Conservation (phyloP, 352 stramenopile species). For the Pythium plurisporium region DNA sequence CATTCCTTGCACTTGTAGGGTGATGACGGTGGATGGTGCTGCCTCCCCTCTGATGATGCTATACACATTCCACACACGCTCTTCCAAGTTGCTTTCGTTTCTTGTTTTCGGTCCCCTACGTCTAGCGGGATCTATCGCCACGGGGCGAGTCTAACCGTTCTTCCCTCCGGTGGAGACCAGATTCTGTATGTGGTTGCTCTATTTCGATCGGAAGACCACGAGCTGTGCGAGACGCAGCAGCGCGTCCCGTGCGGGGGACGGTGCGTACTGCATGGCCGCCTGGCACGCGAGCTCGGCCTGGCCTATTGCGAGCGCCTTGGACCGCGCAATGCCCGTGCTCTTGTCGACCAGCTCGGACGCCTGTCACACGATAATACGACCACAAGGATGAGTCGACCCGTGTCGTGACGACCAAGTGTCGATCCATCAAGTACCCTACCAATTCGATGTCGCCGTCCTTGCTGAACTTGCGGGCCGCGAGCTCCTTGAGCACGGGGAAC, state of each 20-base stretch:
- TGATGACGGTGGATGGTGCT: not conserved
- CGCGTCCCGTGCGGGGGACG: slow-evolving; percentile 76
- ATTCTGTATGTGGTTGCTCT: slow-evolving; percentile 26
- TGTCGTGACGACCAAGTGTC: too few relatives aligned
- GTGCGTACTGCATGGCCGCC: slow-evolving; percentile 82
- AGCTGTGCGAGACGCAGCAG: slow-evolving; percentile 84
- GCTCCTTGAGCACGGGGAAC: slow-evolving; percentile 88
- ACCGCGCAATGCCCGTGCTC: slow-evolving; percentile 90
- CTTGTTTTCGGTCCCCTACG: too few relatives aligned
- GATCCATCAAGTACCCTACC: slow-evolving; percentile 27
- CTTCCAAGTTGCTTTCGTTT: too few relatives aligned
- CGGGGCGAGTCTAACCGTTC: not conserved
- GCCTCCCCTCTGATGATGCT: not conserved
- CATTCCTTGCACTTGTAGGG: slow-evolving; percentile 2
- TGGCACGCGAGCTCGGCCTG: slow-evolving; percentile 96
- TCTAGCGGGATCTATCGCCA: not conserved
- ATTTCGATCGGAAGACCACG: slow-evolving; percentile 88
- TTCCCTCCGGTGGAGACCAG: too few relatives aligned
- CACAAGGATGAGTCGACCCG: slow-evolving; percentile 18
- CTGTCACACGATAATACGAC: slow-evolving; percentile 20
- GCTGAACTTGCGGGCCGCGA: slow-evolving; percentile 91
- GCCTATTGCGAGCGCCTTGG: slow-evolving; percentile 93
- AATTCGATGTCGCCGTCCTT: slow-evolving; percentile 90
- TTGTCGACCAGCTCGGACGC: slow-evolving; percentile 88
- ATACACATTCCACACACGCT: not conserved